Base-by-base conservation (phyloP, 176 grass and related monocot species). In the Ananas comosus region DNA sequence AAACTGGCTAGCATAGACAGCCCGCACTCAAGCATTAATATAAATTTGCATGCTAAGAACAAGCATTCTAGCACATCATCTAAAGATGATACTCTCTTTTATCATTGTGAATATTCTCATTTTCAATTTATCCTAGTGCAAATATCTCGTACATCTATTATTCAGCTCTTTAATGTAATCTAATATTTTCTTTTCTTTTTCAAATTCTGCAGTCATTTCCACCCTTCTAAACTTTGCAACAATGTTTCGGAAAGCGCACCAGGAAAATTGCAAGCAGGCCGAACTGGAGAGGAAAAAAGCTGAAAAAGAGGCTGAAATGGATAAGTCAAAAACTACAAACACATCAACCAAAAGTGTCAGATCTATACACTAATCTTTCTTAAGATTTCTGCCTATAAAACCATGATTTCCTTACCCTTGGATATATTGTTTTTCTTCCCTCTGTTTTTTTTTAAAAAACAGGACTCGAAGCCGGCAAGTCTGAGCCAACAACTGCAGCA, bases 211-310 rank as follows among this genome's bases (percentile, higher is more conserved):
- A 99, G 94, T 99, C 53, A 84, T 99, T 49, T 74, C 84, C 69
- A 99, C 94, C 50, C 84, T 99, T 49, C 76, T 86, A 64, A 93
- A 84, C 65, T 99, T 99, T 61, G 89, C 90, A 33, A 81, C 72
- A 73, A 93, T 92, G 85, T 99, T 99, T 64, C 84, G 82, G 51
- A 84, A 83, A 79, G 86, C 94, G 29, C 89, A 97, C 10, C 83
- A 93, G 72, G 94, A 99, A 70, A 99, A 99, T 52, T 82, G 85
- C 66, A 99, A 93, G 75, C 89, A 99, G 77, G 81, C 85, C 52
- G 94, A 99, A 14, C 83, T 99, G 63, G 94, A 99, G 63, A 99
- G 83, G 74, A 99, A 93, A 87, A 99, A 82, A 42, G 86, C 89
- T 72, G 71, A 85, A 59, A 97, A 99, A 71, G 87, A 93, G 61